These are phyloP conservation scores for Pythium grandisporangium DNA, from an alignment of 352 stramenopile species.

Conservation along the genomic window DNA sequence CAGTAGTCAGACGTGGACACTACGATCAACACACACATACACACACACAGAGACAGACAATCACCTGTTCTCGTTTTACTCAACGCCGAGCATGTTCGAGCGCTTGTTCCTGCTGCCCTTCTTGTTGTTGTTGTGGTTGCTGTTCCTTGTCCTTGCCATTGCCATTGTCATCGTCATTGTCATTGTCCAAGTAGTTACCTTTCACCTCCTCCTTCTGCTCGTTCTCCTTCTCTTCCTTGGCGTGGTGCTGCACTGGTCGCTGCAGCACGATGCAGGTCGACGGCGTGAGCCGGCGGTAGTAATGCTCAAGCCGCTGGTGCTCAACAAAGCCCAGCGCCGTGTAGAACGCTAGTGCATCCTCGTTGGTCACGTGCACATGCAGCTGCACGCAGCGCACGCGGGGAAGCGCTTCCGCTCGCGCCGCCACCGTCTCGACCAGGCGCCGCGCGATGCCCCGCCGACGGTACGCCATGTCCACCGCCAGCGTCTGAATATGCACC, in stretches of 20 bases:
- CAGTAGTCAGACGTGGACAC: neutral
- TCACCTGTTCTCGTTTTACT: too few species aligned
- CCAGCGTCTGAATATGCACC: slow-evolving; percentile 15
- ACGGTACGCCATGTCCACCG: slow-evolving; percentile 7
- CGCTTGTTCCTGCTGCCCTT: too few species aligned
- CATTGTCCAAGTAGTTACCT: too few species aligned
- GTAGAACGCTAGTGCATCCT: slow-evolving; percentile 58
- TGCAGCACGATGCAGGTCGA: slow-evolving; percentile 30
- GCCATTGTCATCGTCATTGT: too few species aligned
- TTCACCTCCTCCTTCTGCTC: neutral
- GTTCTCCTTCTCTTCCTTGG: too few species aligned
- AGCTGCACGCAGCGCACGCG: slow-evolving; percentile 20
- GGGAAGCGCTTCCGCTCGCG: slow-evolving; percentile 3
- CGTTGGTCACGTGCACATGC: slow-evolving; percentile 54
- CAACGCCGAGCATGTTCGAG: too few species aligned
- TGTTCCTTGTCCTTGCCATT: too few species aligned
- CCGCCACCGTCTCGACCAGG: slow-evolving; percentile 29
- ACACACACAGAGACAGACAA: slow-evolving; percentile 1
- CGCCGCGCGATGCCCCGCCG: slow-evolving; percentile 12
- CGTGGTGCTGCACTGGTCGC: too few species aligned
- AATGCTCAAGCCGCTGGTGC: slow-evolving; percentile 33
- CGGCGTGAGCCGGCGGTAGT: slow-evolving; percentile 57
- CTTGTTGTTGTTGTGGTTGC: too few species aligned
- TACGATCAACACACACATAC: neutral
- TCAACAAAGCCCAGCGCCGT: slow-evolving; percentile 33